Conservation (phyloP, 2,329 filamentous ascomycete species). For the Juglanconis sp. region DNA sequence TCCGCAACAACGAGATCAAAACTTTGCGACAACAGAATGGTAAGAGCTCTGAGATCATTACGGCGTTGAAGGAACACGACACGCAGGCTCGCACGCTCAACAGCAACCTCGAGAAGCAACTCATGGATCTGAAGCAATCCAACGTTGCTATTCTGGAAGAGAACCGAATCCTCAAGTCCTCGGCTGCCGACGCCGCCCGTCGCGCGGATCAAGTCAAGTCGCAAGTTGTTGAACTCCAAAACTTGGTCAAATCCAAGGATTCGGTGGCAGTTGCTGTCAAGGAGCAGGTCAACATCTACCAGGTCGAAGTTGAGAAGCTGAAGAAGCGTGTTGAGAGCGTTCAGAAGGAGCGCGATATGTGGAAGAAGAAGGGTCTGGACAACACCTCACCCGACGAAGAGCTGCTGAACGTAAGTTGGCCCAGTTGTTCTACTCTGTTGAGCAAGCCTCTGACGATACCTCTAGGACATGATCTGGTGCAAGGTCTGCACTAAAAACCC, state of each 20-base stretch:
- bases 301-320: slow-evolving; percentile 76
- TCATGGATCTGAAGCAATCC: slow-evolving; percentile 76
- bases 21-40: slow-evolving; percentile 76
- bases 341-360: slow-evolving; percentile 78
- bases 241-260: slow-evolving; percentile 73
- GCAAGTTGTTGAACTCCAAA: slow-evolving; percentile 75
- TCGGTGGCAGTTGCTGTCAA: slow-evolving; percentile 47
- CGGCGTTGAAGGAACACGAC: slow-evolving; percentile 89
- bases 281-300: slow-evolving; percentile 59
- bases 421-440: background rate
- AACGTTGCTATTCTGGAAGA: slow-evolving; percentile 69
- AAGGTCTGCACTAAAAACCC: slow-evolving; percentile 90
- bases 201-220: slow-evolving; percentile 68
- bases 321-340: slow-evolving; percentile 73
- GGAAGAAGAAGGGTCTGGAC: slow-evolving; percentile 78
- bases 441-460: slow-evolving; percentile 29
- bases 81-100: slow-evolving; percentile 71
- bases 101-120: slow-evolving; percentile 85
- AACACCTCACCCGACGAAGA: slow-evolving; percentile 82
- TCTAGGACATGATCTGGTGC: slow-evolving; percentile 74
- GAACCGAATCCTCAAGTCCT: slow-evolving; percentile 71
- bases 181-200: slow-evolving; percentile 66
- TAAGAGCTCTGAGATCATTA: slow-evolving; percentile 90
- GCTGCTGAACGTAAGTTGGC: slow-evolving; percentile 72
- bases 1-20: slow-evolving; percentile 75